Conservation (phyloP, 1,284 basidiomycete genomes). For the Rhizoctonia solani region DNA sequence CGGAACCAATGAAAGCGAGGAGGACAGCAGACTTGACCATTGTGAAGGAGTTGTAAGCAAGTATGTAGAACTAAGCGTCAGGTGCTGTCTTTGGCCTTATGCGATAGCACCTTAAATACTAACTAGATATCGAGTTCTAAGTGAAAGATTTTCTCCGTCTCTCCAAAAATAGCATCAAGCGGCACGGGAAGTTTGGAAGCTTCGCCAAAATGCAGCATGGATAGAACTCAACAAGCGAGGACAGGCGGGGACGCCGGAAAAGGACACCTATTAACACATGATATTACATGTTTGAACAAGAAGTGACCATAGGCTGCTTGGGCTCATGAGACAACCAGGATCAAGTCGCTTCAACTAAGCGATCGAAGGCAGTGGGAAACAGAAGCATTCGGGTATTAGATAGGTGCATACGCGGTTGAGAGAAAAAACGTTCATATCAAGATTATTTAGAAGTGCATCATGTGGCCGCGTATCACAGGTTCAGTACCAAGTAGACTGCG, state of each 20-base stretch:
- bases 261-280: background rate
- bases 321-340: background rate
- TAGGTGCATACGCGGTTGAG: background rate
- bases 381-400: background rate
- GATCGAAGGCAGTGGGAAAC: background rate
- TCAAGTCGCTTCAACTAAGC: background rate
- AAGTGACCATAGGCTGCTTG: background rate
- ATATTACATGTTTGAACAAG: background rate
- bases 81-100: background rate
- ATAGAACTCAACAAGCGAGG: background rate
- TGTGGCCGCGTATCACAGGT: background rate
- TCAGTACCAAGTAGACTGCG: background rate
- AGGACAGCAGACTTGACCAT: constrained; percentile 38
- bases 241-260: background rate
- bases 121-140: background rate
- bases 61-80: background rate
- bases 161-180: background rate
- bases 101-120: background rate
- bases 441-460: background rate
- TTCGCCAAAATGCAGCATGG: background rate
- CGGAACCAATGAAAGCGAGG: constrained; percentile 41
- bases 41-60: background rate
- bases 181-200: background rate
- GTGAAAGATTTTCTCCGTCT: background rate
- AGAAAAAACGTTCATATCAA: background rate